Evolutionary conservation across 2,329 filamentous ascomycete genomes (phyloP), one percentile per base, ranked within the genome.

Genomic region (Pseudogymnoascus sp.): DNA sequence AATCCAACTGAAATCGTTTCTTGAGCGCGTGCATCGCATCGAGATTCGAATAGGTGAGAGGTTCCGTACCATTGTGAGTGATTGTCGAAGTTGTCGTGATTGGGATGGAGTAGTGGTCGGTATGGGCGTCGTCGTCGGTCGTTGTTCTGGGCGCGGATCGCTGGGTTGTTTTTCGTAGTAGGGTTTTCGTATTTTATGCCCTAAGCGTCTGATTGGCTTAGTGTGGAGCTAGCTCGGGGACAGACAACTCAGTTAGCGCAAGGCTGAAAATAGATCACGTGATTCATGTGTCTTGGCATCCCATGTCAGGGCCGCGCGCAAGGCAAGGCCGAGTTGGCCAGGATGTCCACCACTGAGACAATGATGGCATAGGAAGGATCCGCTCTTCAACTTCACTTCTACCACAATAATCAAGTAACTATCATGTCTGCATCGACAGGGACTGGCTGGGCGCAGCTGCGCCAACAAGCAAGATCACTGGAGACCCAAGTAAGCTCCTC

Each of bases 391-490:
- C 26, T 55, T 33, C 26, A 31, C n/a, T 33, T 31, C 11, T 19
- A 33, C 26, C 8, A 55, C 45, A 55, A 55, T 55, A 55, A 55
- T 33, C 49, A 55, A 14, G 29, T 7, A 55, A 2, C 8, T 21
- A 63, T 41, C 61, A 72, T 72, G 71, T 63, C 68, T 52, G 66
- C 69, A 62, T 70, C 70, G 41, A 71, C 70, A 62, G 70, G 69
- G 61, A 70, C 67, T 12, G 88, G 92, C 78, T 99, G 94, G 94
- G 88, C 91, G 72, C 92, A 97, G 78, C 83, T 97, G 69, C 90
- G 94, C 70, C 92, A 97, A 74, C 93, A 97, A 77, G 91, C 92
- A 65, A 84, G 94, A 70, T 85, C 87, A 49, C 81, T 97, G 66
- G 94, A 99, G 76, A 91, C 88, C 65, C 93, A 97, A 83, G 93